Percentiles rank a stretch among this genome's conserved stretches.
Conservation (phyloP, 345 rosid genomes). For the Laguncularia racemosa region DNA sequence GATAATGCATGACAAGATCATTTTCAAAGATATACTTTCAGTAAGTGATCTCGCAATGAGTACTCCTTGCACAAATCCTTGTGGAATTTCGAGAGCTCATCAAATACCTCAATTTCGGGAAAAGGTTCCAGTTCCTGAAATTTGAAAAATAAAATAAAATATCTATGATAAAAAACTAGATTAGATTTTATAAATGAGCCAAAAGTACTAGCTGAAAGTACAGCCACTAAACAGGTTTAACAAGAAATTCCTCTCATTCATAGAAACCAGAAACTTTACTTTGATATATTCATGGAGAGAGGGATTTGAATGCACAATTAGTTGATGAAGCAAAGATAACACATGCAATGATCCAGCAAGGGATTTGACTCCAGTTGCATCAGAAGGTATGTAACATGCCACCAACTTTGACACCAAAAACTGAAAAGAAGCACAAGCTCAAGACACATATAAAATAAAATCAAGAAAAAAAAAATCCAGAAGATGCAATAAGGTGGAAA, state of each 20-base stretch:
- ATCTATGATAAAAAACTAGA: no score
- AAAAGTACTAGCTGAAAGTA: neutral
- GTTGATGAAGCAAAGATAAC: conserved; percentile 53
- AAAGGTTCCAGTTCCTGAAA: conserved; percentile 80
- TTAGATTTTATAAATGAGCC: no score
- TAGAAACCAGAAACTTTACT: conserved; percentile 31
- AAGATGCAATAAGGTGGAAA: conserved; percentile 1
- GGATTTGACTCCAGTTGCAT: conserved; percentile 33
- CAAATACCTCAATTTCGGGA: conserved; percentile 59
- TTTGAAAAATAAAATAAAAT: conserved; percentile 6
- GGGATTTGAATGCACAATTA: conserved; percentile 53
- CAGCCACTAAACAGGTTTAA: conserved; percentile 1
- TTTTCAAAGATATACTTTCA: conserved; percentile 40
- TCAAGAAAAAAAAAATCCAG: conserved; percentile 1
- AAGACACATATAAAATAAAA: conserved; percentile 4
- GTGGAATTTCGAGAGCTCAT: conserved; percentile 52
- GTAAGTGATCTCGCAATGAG: conserved; percentile 75
- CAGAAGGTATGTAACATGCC: conserved; percentile 54
- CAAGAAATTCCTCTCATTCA: neutral
- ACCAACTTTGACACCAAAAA: conserved; percentile 93
- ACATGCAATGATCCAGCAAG: conserved; percentile 43
- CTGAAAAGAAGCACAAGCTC: conserved; percentile 23
- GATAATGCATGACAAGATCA: conserved; percentile 4
- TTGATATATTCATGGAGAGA: conserved; percentile 65
- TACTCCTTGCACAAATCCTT: conserved; percentile 46